Conservation (phyloP, 306 rosid species). For the Gleditsia sinensis region DNA sequence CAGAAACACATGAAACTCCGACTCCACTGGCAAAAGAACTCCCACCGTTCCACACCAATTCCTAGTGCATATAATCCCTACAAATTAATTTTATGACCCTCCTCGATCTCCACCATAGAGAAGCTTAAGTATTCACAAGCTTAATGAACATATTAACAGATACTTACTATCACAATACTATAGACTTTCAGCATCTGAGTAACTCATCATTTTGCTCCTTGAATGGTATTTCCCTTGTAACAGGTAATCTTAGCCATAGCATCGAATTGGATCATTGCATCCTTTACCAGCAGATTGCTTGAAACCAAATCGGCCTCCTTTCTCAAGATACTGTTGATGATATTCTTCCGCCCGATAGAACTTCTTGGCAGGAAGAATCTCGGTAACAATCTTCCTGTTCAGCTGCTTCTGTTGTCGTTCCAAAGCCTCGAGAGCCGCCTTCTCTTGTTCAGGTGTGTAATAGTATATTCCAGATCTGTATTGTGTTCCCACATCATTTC, state of each 20-base stretch:
- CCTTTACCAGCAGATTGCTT: slow-evolving; percentile 80
- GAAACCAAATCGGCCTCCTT: slow-evolving; percentile 88
- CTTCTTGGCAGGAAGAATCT: slow-evolving; percentile 85
- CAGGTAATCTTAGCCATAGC: slow-evolving; percentile 65
- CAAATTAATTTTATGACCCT: slow-evolving; percentile 11
- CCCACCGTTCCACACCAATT: neutral
- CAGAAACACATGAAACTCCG: neutral
- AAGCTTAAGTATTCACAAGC: neutral
- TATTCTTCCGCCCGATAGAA: slow-evolving; percentile 91
- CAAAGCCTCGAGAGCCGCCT: slow-evolving; percentile 66
- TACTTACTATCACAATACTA: slow-evolving; percentile 5
- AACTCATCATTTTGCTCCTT: slow-evolving; percentile 16
- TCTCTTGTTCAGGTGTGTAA: slow-evolving; percentile 90
- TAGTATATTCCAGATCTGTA: slow-evolving; percentile 95
- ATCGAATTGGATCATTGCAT: slow-evolving; percentile 88
- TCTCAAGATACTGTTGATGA: slow-evolving; percentile 94
- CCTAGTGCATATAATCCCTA: neutral
- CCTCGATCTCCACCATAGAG: slow-evolving; percentile 19
- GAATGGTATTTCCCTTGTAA: neutral
- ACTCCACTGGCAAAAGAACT: neutral
- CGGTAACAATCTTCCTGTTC: slow-evolving; percentile 78
- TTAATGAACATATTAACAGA: slow-evolving; percentile 30
- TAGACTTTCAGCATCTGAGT: slow-evolving; percentile 9
- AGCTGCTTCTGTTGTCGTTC: slow-evolving; percentile 58
- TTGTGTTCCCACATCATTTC: slow-evolving; percentile 92